Evolutionary conservation across 768 basidiomycete genomes (phyloP), one percentile per base, ranked within the genome.

Genomic region (Mycena epipterygia): DNA sequence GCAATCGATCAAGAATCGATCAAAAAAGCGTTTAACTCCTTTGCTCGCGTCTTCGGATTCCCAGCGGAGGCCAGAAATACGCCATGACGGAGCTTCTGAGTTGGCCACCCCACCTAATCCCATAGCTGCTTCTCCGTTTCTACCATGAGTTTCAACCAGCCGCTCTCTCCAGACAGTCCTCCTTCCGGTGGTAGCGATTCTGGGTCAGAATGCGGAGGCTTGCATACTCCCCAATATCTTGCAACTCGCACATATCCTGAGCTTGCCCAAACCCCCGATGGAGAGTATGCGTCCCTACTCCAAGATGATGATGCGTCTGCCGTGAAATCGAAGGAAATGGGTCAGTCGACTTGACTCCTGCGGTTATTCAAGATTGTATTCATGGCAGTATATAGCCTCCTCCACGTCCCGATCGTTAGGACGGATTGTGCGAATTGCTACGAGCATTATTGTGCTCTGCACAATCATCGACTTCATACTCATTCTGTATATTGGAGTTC

Each of bases 401-500:
- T 46, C 56, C 7, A 19, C 58, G 19, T 21, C 65, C 7, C 48
- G 59, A n/a, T 55, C 49, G 17, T 7, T 71, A 2, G 69, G 65
- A 32, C 63, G 64, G 1, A 56, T 70, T 39, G 70, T 71, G 3
- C 64, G 70, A 8, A 33, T 71, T 25, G 58, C 70, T 16, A 67
- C 59, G 32, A 17, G 23, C 32, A 57, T 71, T 11, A 66, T 71
- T 30, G 59, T 51, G 2, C 52, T 48, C 23, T 71, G 70, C 60
- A 66, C 70, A 2, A 59, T 55, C 39, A 49, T 71, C 64, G 70
- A 71, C 19, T 33, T 67, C 42, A 5, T 71, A 23, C 35, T 71
- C 21, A 35, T 71, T n/a, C n/a, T 67, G 29, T 71, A 71, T 33
- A 51, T 71, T 23, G 64, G 64, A n/a, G 29, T 71, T 25, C 70